Base-by-base conservation (phyloP, 2,329 filamentous ascomycete genomes). In the Eutypa lata region DNA sequence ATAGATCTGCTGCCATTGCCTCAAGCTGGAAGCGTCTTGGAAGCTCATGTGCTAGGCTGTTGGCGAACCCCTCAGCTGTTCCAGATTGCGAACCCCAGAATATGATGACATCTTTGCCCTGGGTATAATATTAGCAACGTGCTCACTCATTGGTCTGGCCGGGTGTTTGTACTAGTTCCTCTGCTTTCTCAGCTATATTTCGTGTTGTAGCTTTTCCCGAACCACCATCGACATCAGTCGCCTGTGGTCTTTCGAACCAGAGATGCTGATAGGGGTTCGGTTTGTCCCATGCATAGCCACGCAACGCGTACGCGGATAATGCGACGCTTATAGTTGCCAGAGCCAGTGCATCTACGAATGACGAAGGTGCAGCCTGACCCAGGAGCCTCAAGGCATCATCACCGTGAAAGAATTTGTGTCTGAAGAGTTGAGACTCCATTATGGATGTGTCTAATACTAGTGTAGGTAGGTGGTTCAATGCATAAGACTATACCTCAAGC, bases 21-120 rank as follows among this genome's bases (percentile, higher is more conserved):
- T 71, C 64, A 13, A 75, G 62, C 5, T 73, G 71, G 47, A 76
- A 76, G 18, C 69, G 66, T 28, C 65, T 63, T 18, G 65, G 61
- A 44, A 68, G 68, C 47, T 78, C 75, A 46, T 70, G 66, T 3
- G 68, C 68, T 1, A 78, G 61, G 5, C 68, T 66, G 48, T 68
- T 68, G 7, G 75, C 74, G 48, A 76, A 69, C 10, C 68, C 66
- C 55, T 77, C 74, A 0, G 74, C 73, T 0, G 74, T 76, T 8
- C 76, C 75, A 3, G 74, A 76, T 54, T 78, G 75, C 2, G 75
- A 77, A n/a, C 74, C 74, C 72, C 72, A 78, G 64, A 78, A 75
- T 35, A 78, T 67, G 21, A 76, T 71, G 38, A 64, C 40, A 57
- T 53, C 47, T 53, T 53, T 51, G 48, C 46, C 52, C 51, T 47